Evolutionary conservation across 768 basidiomycete species (phyloP).

Genomic region (Mycena indigotica): DNA sequence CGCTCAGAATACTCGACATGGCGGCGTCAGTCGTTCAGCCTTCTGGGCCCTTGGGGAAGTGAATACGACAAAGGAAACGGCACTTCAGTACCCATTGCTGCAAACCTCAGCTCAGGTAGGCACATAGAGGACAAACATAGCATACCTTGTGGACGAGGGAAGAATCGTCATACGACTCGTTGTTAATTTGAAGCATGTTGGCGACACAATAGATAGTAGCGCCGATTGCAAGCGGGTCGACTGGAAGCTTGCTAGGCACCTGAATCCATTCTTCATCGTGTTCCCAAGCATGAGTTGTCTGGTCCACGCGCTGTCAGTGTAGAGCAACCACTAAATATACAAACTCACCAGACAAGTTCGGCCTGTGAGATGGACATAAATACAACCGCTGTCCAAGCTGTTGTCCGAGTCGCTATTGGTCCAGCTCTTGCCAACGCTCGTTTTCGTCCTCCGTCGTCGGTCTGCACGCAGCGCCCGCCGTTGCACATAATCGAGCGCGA

Average conservation of each 20-base stretch:
- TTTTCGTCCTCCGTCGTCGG: not conserved
- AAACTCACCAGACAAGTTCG: not conserved
- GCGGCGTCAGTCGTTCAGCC: not conserved
- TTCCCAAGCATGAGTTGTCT: not conserved
- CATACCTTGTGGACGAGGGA: not conserved
- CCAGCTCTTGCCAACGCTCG: not conserved
- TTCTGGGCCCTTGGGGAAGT: not conserved
- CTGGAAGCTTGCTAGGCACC: not conserved
- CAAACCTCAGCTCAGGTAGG: not conserved
- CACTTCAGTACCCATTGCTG: not conserved
- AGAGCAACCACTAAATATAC: not conserved
- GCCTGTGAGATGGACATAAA: not conserved
- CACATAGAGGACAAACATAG: not conserved
- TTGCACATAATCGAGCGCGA: not conserved
- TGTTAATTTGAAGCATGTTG: not conserved
- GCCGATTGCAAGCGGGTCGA: not conserved
- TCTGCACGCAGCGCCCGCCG: not conserved
- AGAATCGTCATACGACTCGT: not conserved
- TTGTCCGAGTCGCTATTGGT: not conserved
- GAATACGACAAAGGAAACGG: not conserved
- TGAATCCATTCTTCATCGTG: not conserved
- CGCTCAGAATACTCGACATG: no score
- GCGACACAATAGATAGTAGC: not conserved
- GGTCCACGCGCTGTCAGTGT: not conserved
- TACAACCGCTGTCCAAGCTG: not conserved